Evolutionary conservation across 768 basidiomycete species (phyloP).

Genomic region (Termitomyces sp.): DNA sequence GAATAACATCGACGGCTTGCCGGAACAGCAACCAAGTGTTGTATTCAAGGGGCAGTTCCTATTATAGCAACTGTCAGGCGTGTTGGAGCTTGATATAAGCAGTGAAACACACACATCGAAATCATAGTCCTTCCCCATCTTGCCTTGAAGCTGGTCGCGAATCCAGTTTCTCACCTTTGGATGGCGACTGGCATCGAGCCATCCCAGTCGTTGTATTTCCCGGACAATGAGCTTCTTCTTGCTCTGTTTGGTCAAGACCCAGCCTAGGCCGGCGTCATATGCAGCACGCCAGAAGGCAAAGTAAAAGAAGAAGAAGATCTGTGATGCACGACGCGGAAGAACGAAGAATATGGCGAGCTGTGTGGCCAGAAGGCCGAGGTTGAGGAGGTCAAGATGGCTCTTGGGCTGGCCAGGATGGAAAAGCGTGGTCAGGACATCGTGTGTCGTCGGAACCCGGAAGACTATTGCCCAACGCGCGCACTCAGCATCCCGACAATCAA

Average conservation of each 20-base stretch:
- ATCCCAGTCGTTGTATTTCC: conserved; percentile 70
- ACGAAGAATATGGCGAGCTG: conserved; percentile 71
- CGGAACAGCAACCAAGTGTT: conserved; percentile 96
- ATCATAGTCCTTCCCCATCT: conserved; percentile 93
- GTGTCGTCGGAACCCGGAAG: conserved; percentile 89
- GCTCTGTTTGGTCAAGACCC: conserved; percentile 92
- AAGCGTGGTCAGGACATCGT: conserved; percentile 81
- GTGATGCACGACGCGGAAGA: conserved; percentile 50
- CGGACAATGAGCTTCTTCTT: conserved; percentile 92
- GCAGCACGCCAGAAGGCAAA: conserved; percentile 91
- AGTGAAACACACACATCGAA: conserved; percentile 53
- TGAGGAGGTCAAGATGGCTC: conserved; percentile 84
- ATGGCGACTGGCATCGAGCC: conserved; percentile 73
- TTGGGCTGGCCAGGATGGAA: conserved; percentile 82
- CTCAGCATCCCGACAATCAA: neutral
- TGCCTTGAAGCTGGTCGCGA: conserved; percentile 74
- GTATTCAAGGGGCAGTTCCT: conserved; percentile 90
- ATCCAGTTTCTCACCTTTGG: conserved; percentile 79
- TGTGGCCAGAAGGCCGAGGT: conserved; percentile 68
- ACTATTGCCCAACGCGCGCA: conserved; percentile 38
- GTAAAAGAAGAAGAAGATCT: conserved; percentile 78
- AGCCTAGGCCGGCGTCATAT: conserved; percentile 92
- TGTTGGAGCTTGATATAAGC: neutral
- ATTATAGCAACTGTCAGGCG: conserved; percentile 4
- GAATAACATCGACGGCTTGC: conserved; percentile 91